Conservation (phyloP, 768 basidiomycete species). For the Mrakia gelida region DNA sequence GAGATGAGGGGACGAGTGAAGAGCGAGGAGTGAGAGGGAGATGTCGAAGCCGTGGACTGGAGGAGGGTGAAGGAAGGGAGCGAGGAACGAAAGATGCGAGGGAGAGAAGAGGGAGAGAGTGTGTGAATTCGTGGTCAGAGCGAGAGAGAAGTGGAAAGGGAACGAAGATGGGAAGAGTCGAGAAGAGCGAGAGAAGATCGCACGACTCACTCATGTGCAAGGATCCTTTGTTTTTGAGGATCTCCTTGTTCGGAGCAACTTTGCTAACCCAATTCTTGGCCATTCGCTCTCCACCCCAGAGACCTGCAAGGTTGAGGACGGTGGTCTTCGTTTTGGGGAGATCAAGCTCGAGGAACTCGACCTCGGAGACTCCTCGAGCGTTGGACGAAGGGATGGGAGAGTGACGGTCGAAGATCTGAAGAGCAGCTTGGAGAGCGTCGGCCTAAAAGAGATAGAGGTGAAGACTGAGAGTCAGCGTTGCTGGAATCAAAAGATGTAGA, state of each 20-base stretch:
- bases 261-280: constrained; percentile 54
- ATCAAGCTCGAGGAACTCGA: constrained; percentile 54
- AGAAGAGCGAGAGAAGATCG: constrained; percentile 49
- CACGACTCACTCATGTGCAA: constrained; percentile 50
- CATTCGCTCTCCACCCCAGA: constrained; percentile 59
- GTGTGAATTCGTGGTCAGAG: constrained; percentile 45
- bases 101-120: constrained; percentile 49
- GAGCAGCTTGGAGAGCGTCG: background rate
- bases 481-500: background rate
- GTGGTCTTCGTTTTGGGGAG: constrained; percentile 48
- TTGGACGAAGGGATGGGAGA: constrained; percentile 49
- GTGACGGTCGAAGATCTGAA: constrained; percentile 49
- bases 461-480: background rate
- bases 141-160: background rate
- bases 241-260: constrained; percentile 58
- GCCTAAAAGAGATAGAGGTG: background rate
- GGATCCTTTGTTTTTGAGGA: constrained; percentile 55
- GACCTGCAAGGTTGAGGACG: constrained; percentile 59
- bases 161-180: background rate
- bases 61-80: background rate
- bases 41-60: constrained; percentile 19
- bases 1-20: background rate
- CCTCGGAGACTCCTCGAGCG: constrained; percentile 54
- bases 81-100: background rate
- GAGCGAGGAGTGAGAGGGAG: background rate